Evolutionary conservation across 2,329 filamentous ascomycete genomes (phyloP).

Genomic region (Pyrenophora teres): DNA sequence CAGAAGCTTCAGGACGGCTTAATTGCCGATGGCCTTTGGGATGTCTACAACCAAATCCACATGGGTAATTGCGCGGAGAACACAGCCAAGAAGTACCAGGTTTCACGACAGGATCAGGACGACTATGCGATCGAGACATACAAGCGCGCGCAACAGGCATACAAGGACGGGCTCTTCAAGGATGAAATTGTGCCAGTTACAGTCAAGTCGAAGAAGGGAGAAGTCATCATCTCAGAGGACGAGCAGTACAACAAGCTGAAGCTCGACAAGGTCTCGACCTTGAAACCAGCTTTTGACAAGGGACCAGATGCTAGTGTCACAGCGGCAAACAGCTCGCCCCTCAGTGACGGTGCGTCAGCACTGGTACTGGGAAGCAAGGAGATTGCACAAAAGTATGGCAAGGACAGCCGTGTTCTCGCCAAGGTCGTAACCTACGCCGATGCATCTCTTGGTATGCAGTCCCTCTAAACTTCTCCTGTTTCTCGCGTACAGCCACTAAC

Average conservation of each 20-base stretch:
- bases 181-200: slow-evolving; percentile 91
- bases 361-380: slow-evolving; percentile 82
- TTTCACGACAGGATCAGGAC: slow-evolving; percentile 87
- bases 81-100: slow-evolving; percentile 82
- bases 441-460: slow-evolving; percentile 66
- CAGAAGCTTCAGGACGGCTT: slow-evolving; percentile 87
- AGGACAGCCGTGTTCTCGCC: slow-evolving; percentile 80
- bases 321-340: slow-evolving; percentile 88
- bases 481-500: slow-evolving; percentile 8
- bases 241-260: slow-evolving; percentile 90
- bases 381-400: slow-evolving; percentile 78
- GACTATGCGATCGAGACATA: slow-evolving; percentile 89
- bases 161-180: slow-evolving; percentile 79
- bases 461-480: background rate
- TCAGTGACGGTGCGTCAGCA: slow-evolving; percentile 93
- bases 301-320: slow-evolving; percentile 91
- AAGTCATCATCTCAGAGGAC: slow-evolving; percentile 74
- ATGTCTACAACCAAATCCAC: slow-evolving; percentile 95
- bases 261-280: slow-evolving; percentile 78
- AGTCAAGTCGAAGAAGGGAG: slow-evolving; percentile 81
- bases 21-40: slow-evolving; percentile 92
- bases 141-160: slow-evolving; percentile 85
- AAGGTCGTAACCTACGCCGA: slow-evolving; percentile 85
- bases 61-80: slow-evolving; percentile 98
- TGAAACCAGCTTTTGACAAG: slow-evolving; percentile 91